Evolutionary conservation across 1,284 basidiomycete genomes (phyloP), one percentile per base, ranked within the genome.

Genomic region (Salmacisia buchloeana): DNA sequence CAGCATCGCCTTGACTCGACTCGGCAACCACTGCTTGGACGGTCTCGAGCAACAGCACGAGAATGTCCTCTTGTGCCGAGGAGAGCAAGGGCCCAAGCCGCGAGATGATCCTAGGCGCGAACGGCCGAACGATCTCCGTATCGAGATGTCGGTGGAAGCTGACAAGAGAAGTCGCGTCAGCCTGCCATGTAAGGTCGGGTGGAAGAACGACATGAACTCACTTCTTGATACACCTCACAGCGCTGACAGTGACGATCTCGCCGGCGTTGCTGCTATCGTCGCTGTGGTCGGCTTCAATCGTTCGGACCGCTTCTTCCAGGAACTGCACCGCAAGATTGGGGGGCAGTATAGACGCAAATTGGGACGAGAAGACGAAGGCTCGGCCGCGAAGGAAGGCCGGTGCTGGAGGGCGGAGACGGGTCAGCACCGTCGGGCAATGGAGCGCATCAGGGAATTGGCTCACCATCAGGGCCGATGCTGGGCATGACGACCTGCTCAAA

Each of bases 351-450:
- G 86, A 86, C 0, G 91, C 86, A 74, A 88, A 97, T 77, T 94
- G 89, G 73, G 91, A 92, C 0, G 92, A 92, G 74, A 97, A 94
- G 41, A 97, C 91, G 68, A 97, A 96, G 1, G 88, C 90, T 62
- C 94, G 85, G 9, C 94, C 96, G 81, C 96, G 93, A 56, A 98
- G 81, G 84, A 97, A 97, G 0, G 92, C 90, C 60, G 59, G 31
- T 43, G 21, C 49, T 54, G 27, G 29, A 54, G 15, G 4, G 29
- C 21, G 5, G 21, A 21, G 27, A 25, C 5, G 5, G 45, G 27
- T 49, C 2, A 49, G 45, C 45, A 9, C 3, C 1, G 23, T 54
- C 2, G 3, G 18, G 23, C 18, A 9, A 52, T 18, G 27, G 15
- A 3, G n/a, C 27, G 31, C 2, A 6, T 15, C 13, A 6, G 12